Conservation (phyloP, 1,284 basidiomycete genomes). For the Gomphus sp. region DNA sequence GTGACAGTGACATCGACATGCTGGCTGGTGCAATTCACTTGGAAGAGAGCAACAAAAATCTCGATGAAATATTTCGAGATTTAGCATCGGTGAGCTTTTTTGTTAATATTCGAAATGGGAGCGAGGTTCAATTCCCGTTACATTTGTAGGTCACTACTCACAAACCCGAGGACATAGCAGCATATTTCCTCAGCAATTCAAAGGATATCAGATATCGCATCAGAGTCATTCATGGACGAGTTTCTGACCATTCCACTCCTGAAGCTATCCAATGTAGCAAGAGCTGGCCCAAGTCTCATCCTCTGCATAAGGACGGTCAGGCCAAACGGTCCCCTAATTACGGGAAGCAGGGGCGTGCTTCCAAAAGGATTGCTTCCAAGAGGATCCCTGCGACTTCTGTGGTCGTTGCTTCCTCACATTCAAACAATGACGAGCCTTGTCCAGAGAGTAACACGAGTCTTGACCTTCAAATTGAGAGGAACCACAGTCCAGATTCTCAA, state of each 20-base stretch:
- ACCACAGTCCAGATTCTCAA: not conserved
- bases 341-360: not conserved
- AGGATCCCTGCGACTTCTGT: not conserved
- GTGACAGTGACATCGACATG: not conserved
- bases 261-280: no score
- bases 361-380: not conserved
- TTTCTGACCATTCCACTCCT: not conserved
- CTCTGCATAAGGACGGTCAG: no score
- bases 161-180: not conserved
- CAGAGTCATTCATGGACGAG: not conserved
- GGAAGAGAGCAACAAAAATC: not conserved
- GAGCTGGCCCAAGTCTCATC: no score
- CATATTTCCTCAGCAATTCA: not conserved
- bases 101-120: not conserved
- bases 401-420: not conserved
- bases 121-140: not conserved
- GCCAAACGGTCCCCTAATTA: not conserved
- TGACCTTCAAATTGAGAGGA: not conserved
- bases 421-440: not conserved
- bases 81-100: not conserved
- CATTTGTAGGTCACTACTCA: not conserved
- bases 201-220: not conserved
- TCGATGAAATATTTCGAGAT: not conserved
- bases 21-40: not conserved
- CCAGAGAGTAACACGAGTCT: not conserved